phyloP scores from a whole-genome alignment of 1,139 yeast species.

The Meyerozyma sp. region DNA sequence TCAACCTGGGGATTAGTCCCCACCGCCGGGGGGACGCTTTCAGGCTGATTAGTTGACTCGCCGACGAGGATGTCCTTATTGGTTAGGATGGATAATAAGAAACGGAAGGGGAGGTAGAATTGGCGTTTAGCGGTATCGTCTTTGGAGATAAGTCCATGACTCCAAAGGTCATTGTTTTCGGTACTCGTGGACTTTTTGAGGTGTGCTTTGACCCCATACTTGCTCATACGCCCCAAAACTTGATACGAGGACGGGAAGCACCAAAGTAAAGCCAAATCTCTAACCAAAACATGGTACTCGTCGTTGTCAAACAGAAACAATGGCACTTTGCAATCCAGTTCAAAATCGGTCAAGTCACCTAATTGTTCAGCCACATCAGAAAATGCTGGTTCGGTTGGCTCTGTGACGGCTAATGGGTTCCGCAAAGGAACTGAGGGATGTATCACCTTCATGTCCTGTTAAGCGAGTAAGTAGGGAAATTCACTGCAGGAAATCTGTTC shows the following conservation, averaged over 20 bases:
- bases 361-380: too few species aligned
- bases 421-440: background rate
- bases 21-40: background rate
- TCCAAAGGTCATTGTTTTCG: conserved; percentile 20
- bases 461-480: background rate
- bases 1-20: conserved; percentile 3
- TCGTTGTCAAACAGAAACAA: background rate
- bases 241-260: conserved; percentile 43
- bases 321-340: background rate
- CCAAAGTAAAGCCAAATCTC: conserved; percentile 32
- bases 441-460: background rate
- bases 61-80: conserved; percentile 16
- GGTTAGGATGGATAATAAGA: conserved; percentile 14
- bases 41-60: conserved; percentile 1
- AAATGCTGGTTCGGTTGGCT: background rate
- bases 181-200: conserved; percentile 12
- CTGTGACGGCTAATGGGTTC: background rate
- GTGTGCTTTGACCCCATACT: conserved; percentile 12
- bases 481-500: too few species aligned
- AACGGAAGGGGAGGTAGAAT: conserved; percentile 24
- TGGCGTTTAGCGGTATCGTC: conserved; percentile 16
- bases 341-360: background rate
- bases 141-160: conserved; percentile 15
- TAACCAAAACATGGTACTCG: conserved; percentile 21
- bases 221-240: conserved; percentile 21